Base-by-base conservation (phyloP, 805 yeast species). In the Schwanniomyces polymorphus region DNA sequence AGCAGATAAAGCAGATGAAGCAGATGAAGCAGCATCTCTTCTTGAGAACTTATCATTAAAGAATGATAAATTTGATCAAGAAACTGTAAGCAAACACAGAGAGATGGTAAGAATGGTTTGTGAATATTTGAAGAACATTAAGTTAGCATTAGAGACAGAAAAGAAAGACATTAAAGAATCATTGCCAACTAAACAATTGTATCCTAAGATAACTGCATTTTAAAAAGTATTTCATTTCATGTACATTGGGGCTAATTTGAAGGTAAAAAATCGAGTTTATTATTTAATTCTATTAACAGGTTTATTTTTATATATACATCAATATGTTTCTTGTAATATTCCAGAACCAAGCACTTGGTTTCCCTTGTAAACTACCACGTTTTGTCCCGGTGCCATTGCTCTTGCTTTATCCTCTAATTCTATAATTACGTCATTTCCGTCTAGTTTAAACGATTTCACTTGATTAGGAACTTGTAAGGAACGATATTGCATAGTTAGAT, bases 321-420 rank as follows among this genome's bases (percentile, higher is more conserved):
- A 37, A 9, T 34, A 49, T 16, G 63, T 51, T 29, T 48, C 47
- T 11, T 44, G 34, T 2, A 68, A 51, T 1, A 64, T 53, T 1
- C 75, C 75, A 26, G 67, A 57, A 3, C 97, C 97, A 9, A 91
- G 57, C 0, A 92, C 84, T 45, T 80, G 67, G 41, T 83, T 84
- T 1, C 77, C 80, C 35, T 78, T 67, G 63, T 91, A 94, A 5
- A 92, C 60, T 0, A 88, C 96, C 14, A 90, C 67, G 54, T 80
- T 84, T 63, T 92, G 99, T 0, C 98, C 99, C 0, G 91, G 88
- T 0, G 97, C 91, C 59, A 94, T 80, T 0, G 96, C 97, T 42
- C 90, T 68, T 28, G 80, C 79, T 27, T 70, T 63, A 1, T 72
- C 66, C 0, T 52, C 48, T 27, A 91, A 69, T 18, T 55, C 53